phyloP scores from a whole-genome alignment of 495 filamentous ascomycete species.

The Filosporella fistucella region DNA sequence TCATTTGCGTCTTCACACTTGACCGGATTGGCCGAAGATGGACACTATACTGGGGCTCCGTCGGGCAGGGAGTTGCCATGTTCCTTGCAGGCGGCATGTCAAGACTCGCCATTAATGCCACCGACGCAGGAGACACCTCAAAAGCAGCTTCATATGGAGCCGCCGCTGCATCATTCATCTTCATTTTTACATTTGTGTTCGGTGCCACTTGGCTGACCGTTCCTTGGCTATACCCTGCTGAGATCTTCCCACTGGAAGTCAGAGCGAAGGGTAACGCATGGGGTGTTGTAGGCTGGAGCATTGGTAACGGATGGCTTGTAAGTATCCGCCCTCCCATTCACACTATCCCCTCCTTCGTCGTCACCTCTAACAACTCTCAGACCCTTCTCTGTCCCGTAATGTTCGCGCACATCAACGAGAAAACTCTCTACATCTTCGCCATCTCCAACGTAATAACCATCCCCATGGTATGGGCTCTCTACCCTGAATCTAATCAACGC shows the following conservation, averaged over 20 bases:
- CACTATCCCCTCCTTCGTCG: neutral
- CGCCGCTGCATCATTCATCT: constrained; percentile 63
- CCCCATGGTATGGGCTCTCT: constrained; percentile 64
- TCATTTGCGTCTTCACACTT: constrained; percentile 64
- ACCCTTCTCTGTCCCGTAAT: constrained; percentile 61
- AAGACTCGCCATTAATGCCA: constrained; percentile 37
- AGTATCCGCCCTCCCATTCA: constrained; percentile 20
- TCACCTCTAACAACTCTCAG: constrained; percentile 12
- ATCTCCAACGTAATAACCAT: constrained; percentile 58
- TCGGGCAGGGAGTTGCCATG: constrained; percentile 58
- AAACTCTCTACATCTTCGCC: constrained; percentile 65
- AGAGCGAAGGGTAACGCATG: constrained; percentile 70
- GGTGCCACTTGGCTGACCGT: constrained; percentile 71
- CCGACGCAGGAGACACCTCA: constrained; percentile 25
- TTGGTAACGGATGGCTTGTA: constrained; percentile 59
- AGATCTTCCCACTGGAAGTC: constrained; percentile 67
- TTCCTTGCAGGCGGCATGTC: constrained; percentile 55
- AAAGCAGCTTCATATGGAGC: constrained; percentile 51
- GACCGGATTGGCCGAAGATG: constrained; percentile 65
- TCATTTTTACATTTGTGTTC: constrained; percentile 65
- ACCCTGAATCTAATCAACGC: constrained; percentile 64
- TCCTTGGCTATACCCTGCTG: constrained; percentile 67
- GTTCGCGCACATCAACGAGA: constrained; percentile 56
- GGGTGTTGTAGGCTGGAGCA: constrained; percentile 70
- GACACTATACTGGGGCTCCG: constrained; percentile 64